Percentiles rank a stretch among this genome's conserved stretches.
Conservation (phyloP, 2,329 filamentous ascomycete species). For the Mycosphaerella arachidis region DNA sequence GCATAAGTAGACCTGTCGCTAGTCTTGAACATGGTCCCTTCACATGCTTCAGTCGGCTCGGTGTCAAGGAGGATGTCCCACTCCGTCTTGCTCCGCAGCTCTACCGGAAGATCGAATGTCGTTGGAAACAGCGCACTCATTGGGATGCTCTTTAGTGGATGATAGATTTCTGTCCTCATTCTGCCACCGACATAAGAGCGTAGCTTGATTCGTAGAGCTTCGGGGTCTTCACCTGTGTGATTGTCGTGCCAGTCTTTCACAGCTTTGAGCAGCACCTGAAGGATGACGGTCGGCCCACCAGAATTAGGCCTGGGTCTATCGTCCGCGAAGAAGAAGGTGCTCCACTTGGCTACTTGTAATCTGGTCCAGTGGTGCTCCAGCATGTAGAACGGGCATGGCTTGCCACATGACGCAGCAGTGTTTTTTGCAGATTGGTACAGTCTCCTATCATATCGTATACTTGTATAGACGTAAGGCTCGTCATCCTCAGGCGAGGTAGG, state of each 20-base stretch:
- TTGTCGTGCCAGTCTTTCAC: constrained; percentile 32
- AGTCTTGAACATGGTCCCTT: constrained; percentile 84
- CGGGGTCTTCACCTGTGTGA: constrained; percentile 25
- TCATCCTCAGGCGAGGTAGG: constrained; percentile 7
- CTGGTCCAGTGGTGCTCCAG: constrained; percentile 39
- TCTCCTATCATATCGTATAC: constrained; percentile 58
- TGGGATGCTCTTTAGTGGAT: constrained; percentile 38
- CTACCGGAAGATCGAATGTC: constrained; percentile 43
- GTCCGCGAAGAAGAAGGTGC: constrained; percentile 63
- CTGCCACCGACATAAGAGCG: constrained; percentile 50
- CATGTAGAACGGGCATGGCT: constrained; percentile 36
- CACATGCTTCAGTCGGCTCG: constrained; percentile 46
- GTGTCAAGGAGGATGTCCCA: constrained; percentile 50
- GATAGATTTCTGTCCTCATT: constrained; percentile 38
- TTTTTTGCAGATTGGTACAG: constrained; percentile 41
- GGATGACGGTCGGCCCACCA: constrained; percentile 39
- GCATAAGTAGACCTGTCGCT: constrained; percentile 70
- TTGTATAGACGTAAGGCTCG: constrained; percentile 22
- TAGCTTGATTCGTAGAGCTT: constrained; percentile 45
- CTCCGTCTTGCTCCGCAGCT: constrained; percentile 24
- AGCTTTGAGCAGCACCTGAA: constrained; percentile 31
- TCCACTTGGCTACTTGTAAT: constrained; percentile 44
- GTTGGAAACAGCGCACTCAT: constrained; percentile 56
- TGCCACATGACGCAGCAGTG: constrained; percentile 28
- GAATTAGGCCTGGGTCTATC: constrained; percentile 56